Percentiles rank a stretch among this genome's conserved stretches.
Evolutionary conservation across 1,284 basidiomycete genomes (phyloP).

Genomic region (Coniophora puteana): DNA sequence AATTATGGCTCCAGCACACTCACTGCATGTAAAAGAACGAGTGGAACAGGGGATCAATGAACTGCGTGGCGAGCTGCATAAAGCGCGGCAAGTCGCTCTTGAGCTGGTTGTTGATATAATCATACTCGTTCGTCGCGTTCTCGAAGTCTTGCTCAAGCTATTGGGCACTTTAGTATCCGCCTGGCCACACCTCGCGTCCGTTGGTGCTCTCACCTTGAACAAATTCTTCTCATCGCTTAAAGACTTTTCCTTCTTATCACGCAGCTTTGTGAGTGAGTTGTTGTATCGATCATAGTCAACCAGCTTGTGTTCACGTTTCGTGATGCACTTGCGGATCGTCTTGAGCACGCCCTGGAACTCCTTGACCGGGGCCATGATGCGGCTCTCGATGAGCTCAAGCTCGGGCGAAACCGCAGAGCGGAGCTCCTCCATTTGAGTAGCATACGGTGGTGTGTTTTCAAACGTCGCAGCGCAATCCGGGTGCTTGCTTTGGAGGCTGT

Average conservation of each 20-base stretch:
- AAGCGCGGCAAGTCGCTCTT: constrained; percentile 94
- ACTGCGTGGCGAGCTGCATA: constrained; percentile 82
- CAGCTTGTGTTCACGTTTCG: constrained; percentile 97
- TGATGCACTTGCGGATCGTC: constrained; percentile 89
- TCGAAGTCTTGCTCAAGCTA: constrained; percentile 99
- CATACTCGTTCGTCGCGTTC: constrained; percentile 91
- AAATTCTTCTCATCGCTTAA: constrained; percentile 92
- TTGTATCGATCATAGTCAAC: constrained; percentile 96
- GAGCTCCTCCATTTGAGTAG: constrained; percentile 80
- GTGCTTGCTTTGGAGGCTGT: constrained; percentile 75
- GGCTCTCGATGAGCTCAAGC: constrained; percentile 90
- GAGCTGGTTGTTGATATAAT: constrained; percentile 90
- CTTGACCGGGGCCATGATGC: constrained; percentile 84
- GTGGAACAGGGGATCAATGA: constrained; percentile 96
- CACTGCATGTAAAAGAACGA: constrained; percentile 99
- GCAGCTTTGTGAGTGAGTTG: constrained; percentile 90
- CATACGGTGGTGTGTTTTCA: constrained; percentile 68
- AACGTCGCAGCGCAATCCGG: constrained; percentile 81
- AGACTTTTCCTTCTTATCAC: constrained; percentile 97
- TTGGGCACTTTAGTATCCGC: neutral
- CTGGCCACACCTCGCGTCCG: neutral
- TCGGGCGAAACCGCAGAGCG: constrained; percentile 81
- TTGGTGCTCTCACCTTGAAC: constrained; percentile 68
- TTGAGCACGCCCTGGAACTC: constrained; percentile 89
- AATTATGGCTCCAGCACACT: constrained; percentile 31